Evolutionary conservation across 1,139 yeast genomes (phyloP), one percentile per base, ranked within the genome.

Genomic region (Saccharomyces pastorianus): DNA sequence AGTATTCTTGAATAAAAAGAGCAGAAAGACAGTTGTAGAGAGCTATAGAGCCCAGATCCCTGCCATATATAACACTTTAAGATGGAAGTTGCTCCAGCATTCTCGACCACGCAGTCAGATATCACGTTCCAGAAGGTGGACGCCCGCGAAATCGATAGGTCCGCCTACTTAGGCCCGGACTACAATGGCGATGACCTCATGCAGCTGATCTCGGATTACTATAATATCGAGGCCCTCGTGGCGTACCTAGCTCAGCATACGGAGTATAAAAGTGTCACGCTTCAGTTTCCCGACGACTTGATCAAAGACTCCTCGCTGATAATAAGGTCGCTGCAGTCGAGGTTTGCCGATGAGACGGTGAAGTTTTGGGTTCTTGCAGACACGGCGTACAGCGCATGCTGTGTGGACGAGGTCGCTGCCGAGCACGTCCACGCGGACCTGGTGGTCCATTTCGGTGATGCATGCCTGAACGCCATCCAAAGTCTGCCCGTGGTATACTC

Each of bases 361-460:
- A 73, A 76, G 51, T 72, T 84, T 17, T 85, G 90, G 90, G 78
- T 85, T 14, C 73, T 93, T 46, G 99, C 98, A 0, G 99, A 95
- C 65, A 91, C 99, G 0, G 89, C 97, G 0, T 95, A 93, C 64
- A 88, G 96, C 26, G 79, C 96, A 0, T 93, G 99, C 69, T 93
- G 99, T 73, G 87, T 93, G 14, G 99, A 93, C 69, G 97, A 90
- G 65, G 96, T 93, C 25, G 98, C 99, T 0, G 96, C 97, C 0
- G 91, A 87, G 64, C 99, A 93, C 71, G 96, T 93, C 11, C 68
- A 75, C 7, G 93, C 96, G 25, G 96, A 91, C 59, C 73, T 87
- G 9, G 89, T 95, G 31, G 83, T 91, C 1, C 99, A 93, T 70
- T 89, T 90, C 70, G 99, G 99, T 3, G 95, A 89, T 66, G 95